Percentiles rank a stretch among this genome's conserved stretches.
These are phyloP conservation scores for Lichina pygmaea DNA, from an alignment of 495 filamentous ascomycete species.

Conservation along the genomic window DNA sequence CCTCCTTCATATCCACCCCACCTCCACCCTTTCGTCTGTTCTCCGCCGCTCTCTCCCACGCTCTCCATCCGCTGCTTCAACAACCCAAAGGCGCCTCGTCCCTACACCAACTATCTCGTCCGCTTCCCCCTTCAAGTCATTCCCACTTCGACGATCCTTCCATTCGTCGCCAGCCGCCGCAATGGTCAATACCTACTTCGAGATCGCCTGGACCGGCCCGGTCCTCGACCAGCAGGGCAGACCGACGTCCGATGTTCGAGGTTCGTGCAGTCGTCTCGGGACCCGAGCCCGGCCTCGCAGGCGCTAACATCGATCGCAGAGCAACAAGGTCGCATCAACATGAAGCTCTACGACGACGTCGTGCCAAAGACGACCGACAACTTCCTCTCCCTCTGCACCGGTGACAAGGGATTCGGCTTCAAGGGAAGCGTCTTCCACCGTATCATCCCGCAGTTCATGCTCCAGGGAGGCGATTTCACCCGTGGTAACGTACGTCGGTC, in stretches of 20 bases:
- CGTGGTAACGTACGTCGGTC: slow-evolving; percentile 17
- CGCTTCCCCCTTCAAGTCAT: slow-evolving; percentile 10
- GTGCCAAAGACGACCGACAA: slow-evolving; percentile 86
- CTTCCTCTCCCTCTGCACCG: slow-evolving; percentile 84
- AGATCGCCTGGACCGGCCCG: slow-evolving; percentile 39
- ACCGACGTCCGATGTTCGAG: neutral
- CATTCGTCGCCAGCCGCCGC: slow-evolving; percentile 35
- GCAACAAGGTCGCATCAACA: slow-evolving; percentile 59
- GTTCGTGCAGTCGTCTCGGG: neutral
- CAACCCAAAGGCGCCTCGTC: neutral
- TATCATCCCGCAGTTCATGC: slow-evolving; percentile 23
- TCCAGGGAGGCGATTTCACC: slow-evolving; percentile 24
- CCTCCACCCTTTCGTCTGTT: neutral
- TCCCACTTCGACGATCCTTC: slow-evolving; percentile 19
- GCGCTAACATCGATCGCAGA: slow-evolving; percentile 18
- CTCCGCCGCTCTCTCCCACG: neutral
- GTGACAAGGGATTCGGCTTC: slow-evolving; percentile 68
- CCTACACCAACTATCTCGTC: slow-evolving; percentile 13
- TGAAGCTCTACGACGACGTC: slow-evolving; percentile 65
- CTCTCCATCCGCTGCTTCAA: slow-evolving; percentile 7
- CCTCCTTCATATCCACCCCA: neutral
- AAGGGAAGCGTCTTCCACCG: slow-evolving; percentile 15
- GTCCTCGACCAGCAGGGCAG: slow-evolving; percentile 27
- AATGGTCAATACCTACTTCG: slow-evolving; percentile 40
- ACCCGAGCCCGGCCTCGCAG: slow-evolving; percentile 1